These are phyloP conservation scores for Tetrapisispora fleetii DNA, from an alignment of 805 yeast genomes.

Conservation along the genomic window DNA sequence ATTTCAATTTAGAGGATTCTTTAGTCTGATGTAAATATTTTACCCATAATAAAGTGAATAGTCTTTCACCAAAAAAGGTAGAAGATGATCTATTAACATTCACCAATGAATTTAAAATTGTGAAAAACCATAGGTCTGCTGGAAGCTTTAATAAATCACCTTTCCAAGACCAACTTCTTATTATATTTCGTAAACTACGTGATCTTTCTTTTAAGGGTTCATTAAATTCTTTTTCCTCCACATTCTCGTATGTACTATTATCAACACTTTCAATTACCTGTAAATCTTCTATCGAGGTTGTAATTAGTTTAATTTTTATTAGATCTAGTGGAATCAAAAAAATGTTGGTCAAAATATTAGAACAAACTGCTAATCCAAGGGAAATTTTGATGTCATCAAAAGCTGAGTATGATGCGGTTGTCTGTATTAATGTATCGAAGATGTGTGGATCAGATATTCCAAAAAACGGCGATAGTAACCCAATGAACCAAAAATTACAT, in stretches of 20 bases:
- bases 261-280: slow-evolving; percentile 3
- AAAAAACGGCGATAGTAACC: slow-evolving; percentile 69
- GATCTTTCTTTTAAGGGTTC: neutral
- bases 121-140: slow-evolving; percentile 50
- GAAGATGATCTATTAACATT: slow-evolving; percentile 13
- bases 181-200: slow-evolving; percentile 65
- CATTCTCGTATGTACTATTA: slow-evolving; percentile 12
- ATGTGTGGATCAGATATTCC: slow-evolving; percentile 84
- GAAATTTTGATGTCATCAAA: slow-evolving; percentile 1
- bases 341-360: slow-evolving; percentile 63
- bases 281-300: slow-evolving; percentile 46
- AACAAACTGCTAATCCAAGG: slow-evolving; percentile 48
- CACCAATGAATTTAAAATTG: slow-evolving; percentile 54
- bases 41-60: slow-evolving; percentile 4
- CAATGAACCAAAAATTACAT: slow-evolving; percentile 85
- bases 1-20: slow-evolving; percentile 46
- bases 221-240: neutral
- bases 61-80: slow-evolving; percentile 38
- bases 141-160: slow-evolving; percentile 45
- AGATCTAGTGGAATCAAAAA: slow-evolving; percentile 72
- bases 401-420: neutral
- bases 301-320: slow-evolving; percentile 66
- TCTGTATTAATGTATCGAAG: slow-evolving; percentile 53
- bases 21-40: slow-evolving; percentile 45
- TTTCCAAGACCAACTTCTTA: slow-evolving; percentile 36